Percentiles rank a stretch among this genome's conserved stretches.
phyloP scores from a whole-genome alignment of 1,284 basidiomycete species.

The Flammula alnicola region DNA sequence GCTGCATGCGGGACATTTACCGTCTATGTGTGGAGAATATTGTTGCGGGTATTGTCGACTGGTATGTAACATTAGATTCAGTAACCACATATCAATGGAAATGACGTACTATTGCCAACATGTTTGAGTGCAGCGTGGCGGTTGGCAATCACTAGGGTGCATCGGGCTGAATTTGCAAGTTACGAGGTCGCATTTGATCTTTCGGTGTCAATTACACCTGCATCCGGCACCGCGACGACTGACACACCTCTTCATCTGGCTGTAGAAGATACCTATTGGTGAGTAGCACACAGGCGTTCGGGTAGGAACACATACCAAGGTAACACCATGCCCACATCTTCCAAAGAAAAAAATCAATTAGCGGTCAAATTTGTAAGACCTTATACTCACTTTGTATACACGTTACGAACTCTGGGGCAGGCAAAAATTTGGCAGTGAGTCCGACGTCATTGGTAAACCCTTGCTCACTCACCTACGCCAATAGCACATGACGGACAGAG shows the following conservation, averaged over 20 bases:
- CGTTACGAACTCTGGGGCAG: conserved; percentile 54
- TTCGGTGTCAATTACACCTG: conserved; percentile 14
- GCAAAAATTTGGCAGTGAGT: background rate
- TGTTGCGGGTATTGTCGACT: conserved; percentile 73
- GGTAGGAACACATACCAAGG: conserved; percentile 45
- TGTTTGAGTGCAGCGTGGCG: conserved; percentile 54
- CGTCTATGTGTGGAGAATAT: conserved; percentile 60
- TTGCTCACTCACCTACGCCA: conserved; percentile 32
- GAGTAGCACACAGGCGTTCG: conserved; percentile 9
- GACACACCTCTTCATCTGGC: conserved; percentile 66
- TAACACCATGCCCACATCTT: conserved; percentile 66
- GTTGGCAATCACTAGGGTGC: conserved; percentile 55
- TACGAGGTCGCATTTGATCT: conserved; percentile 67
- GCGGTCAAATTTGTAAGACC: background rate
- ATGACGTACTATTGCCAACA: conserved; percentile 76
- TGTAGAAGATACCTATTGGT: conserved; percentile 30
- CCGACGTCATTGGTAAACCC: background rate
- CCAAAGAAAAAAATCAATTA: conserved; percentile 11
- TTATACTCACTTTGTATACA: conserved; percentile 48
- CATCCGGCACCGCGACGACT: conserved; percentile 1
- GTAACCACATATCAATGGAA: conserved; percentile 11
- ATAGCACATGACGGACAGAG: conserved; percentile 30
- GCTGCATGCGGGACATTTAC: conserved; percentile 45
- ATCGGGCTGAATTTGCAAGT: conserved; percentile 69
- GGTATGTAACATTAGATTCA: conserved; percentile 27